Conservation (phyloP, 352 stramenopile genomes). For the Phytophthora quininea region DNA sequence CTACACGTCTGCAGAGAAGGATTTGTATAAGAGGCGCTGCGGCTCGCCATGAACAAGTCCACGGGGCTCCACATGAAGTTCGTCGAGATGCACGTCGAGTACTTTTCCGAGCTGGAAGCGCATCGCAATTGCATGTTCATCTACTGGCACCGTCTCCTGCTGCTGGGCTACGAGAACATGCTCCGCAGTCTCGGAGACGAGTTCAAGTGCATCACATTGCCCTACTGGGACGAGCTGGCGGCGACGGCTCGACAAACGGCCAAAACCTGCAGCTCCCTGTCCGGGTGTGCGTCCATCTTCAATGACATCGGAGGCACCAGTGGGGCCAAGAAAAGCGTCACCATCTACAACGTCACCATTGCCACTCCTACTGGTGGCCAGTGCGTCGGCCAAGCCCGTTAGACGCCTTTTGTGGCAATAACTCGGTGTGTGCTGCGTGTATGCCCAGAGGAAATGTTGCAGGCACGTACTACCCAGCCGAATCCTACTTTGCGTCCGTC, state of each 20-base stretch:
- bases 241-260: constrained; percentile 17
- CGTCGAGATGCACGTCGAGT: constrained; percentile 61
- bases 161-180: constrained; percentile 78
- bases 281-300: constrained; percentile 45
- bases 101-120: constrained; percentile 49
- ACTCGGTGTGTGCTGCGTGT: constrained; percentile 40
- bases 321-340: constrained; percentile 15
- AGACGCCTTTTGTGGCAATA: constrained; percentile 50
- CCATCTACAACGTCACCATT: constrained; percentile 31
- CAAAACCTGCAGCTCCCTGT: constrained; percentile 35
- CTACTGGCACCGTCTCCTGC: constrained; percentile 71
- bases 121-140: constrained; percentile 67
- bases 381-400: constrained; percentile 42
- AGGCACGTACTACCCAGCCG: constrained; percentile 32
- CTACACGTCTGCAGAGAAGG: constrained; percentile 40
- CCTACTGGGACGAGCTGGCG: constrained; percentile 61
- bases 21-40: constrained; percentile 9
- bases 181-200: constrained; percentile 42
- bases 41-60: constrained; percentile 43
- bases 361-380: constrained; percentile 23
- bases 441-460: constrained; percentile 24
- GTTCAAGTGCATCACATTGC: constrained; percentile 66
- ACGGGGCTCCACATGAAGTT: constrained; percentile 52
- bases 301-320: constrained; percentile 38
- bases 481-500: constrained; percentile 48